These are phyloP conservation scores for Linnemannia schmuckeri DNA, from an alignment of 192 early-diverging fungal genomes.

Conservation along the genomic window DNA sequence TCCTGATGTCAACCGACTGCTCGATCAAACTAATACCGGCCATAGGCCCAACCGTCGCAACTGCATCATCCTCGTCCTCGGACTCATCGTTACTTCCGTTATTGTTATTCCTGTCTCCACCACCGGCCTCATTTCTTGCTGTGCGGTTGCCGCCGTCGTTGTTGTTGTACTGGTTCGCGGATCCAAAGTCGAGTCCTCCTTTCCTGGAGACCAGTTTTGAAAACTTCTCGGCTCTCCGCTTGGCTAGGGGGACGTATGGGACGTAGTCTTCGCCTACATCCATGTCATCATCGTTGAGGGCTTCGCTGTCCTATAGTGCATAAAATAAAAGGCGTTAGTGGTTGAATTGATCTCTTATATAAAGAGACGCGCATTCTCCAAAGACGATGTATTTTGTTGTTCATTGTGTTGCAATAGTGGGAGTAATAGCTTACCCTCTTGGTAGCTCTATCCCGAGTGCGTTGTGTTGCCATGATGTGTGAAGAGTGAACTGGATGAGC, in stretches of 20 bases:
- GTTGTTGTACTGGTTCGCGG: slow-evolving; percentile 17
- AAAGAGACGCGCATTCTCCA: background rate
- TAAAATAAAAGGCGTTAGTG: background rate
- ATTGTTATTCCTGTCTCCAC: slow-evolving; percentile 55
- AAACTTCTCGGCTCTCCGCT: slow-evolving; percentile 71
- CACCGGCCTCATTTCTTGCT: slow-evolving; percentile 47
- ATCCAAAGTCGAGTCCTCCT: slow-evolving; percentile 37
- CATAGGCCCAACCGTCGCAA: slow-evolving; percentile 64
- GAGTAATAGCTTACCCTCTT: slow-evolving; percentile 25
- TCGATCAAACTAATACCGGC: slow-evolving; percentile 85
- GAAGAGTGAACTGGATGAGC: background rate
- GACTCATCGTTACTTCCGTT: slow-evolving; percentile 45
- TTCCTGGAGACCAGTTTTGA: slow-evolving; percentile 56
- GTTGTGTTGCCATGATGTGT: slow-evolving; percentile 21
- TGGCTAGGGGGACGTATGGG: slow-evolving; percentile 82
- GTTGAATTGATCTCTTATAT: background rate
- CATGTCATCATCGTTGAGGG: slow-evolving; percentile 29
- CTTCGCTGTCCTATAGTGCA: background rate
- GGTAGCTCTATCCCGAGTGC: slow-evolving; percentile 12
- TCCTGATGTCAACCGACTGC: slow-evolving; percentile 82
- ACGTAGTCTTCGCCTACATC: slow-evolving; percentile 69
- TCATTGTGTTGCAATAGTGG: background rate
- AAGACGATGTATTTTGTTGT: background rate
- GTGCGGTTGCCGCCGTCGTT: slow-evolving; percentile 48
- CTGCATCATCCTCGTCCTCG: slow-evolving; percentile 61